Conservation (phyloP, 805 yeast species). For the Candida silvicultrix region DNA sequence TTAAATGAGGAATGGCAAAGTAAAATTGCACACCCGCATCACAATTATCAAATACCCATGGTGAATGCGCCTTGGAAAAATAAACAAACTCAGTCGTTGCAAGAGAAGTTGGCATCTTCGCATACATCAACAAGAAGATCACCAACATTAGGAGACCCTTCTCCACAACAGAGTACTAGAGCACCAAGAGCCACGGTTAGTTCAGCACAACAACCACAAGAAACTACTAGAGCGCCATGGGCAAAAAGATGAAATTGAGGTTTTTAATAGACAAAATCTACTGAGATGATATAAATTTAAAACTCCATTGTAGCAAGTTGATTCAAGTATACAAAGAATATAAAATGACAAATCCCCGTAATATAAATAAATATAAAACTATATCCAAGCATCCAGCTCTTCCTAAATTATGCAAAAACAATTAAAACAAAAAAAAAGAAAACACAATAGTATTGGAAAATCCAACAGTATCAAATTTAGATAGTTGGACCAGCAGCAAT, state of each 20-base stretch:
- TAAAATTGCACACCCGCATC: background rate
- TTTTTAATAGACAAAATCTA: too few species aligned
- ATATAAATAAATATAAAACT: too few species aligned
- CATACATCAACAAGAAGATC: background rate
- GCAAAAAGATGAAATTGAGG: constrained; percentile 3
- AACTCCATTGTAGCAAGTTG: background rate
- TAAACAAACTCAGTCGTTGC: constrained; percentile 1
- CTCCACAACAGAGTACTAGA: constrained; percentile 7
- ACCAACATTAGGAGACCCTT: background rate
- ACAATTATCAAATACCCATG: background rate
- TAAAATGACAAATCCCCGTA: background rate
- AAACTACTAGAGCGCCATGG: constrained; percentile 17
- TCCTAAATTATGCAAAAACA: background rate
- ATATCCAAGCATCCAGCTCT: background rate
- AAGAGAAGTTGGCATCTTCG: background rate
- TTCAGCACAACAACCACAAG: background rate
- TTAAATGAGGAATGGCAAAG: background rate
- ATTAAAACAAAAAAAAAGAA: background rate
- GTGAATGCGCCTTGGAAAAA: constrained; percentile 13
- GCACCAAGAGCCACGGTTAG: constrained; percentile 13
- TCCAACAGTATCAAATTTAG: too few species aligned
- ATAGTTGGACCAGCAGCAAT: constrained; percentile 83
- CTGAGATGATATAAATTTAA: too few species aligned
- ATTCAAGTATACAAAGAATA: background rate
- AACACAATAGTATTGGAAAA: too few species aligned